These are phyloP conservation scores for Helenozyma rhizophorensis DNA, from an alignment of 805 yeast genomes.

Conservation along the genomic window DNA sequence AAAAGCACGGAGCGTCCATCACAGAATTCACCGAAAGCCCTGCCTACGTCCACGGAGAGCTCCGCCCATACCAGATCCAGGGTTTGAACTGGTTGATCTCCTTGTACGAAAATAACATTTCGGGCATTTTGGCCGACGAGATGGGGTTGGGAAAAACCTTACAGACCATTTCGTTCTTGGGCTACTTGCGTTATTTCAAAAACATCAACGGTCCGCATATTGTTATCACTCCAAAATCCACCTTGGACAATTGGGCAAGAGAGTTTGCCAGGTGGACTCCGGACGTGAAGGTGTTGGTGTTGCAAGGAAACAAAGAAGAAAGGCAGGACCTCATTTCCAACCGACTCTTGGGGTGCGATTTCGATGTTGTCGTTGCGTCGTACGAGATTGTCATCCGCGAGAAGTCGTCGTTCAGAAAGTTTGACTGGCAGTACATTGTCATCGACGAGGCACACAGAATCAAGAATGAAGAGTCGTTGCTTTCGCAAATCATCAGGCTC, in stretches of 20 bases:
- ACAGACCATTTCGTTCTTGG: slow-evolving; percentile 73
- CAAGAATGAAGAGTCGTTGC: slow-evolving; percentile 68
- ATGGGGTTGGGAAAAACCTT: slow-evolving; percentile 84
- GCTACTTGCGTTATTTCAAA: slow-evolving; percentile 62
- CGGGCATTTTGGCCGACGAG: slow-evolving; percentile 80
- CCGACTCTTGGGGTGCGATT: slow-evolving; percentile 52
- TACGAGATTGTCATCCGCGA: slow-evolving; percentile 77
- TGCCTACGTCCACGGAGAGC: slow-evolving; percentile 48
- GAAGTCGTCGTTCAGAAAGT: slow-evolving; percentile 59
- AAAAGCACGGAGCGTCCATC: slow-evolving; percentile 25
- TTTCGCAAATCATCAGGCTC: slow-evolving; percentile 71
- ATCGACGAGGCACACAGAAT: slow-evolving; percentile 84
- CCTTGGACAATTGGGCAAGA: slow-evolving; percentile 76
- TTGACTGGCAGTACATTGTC: slow-evolving; percentile 71
- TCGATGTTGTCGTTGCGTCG: slow-evolving; percentile 68
- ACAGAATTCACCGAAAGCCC: slow-evolving; percentile 52
- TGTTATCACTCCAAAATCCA: slow-evolving; percentile 75
- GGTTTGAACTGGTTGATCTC: slow-evolving; percentile 78
- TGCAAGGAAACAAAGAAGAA: slow-evolving; percentile 72
- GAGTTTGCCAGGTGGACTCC: slow-evolving; percentile 80
- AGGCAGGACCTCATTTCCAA: slow-evolving; percentile 52
- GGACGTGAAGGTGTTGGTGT: slow-evolving; percentile 62
- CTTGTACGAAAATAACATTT: slow-evolving; percentile 59
- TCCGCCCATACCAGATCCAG: slow-evolving; percentile 74
- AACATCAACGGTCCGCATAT: slow-evolving; percentile 67